Conservation (phyloP, 352 stramenopile genomes). For the Phytopythium aichiense region DNA sequence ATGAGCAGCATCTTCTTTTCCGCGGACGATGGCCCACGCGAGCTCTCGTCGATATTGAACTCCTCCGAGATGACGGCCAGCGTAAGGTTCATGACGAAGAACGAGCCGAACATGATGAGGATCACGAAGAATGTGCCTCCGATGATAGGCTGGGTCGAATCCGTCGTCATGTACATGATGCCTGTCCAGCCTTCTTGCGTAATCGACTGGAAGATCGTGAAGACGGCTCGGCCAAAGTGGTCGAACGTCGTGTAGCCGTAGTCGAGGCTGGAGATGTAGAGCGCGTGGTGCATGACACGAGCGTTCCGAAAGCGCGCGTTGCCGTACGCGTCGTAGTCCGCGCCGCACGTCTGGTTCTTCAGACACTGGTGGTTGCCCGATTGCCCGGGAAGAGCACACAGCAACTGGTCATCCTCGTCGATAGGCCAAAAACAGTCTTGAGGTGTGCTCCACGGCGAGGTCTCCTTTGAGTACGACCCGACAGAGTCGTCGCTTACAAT, state of each 20-base stretch:
- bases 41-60: conserved; percentile 74
- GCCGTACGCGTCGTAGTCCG: conserved; percentile 65
- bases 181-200: conserved; percentile 92
- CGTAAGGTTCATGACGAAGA: conserved; percentile 93
- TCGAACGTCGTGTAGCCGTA: conserved; percentile 94
- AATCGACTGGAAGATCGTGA: conserved; percentile 93
- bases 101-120: conserved; percentile 89
- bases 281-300: conserved; percentile 41
- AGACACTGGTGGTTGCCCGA: conserved; percentile 52
- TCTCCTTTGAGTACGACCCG: conserved; percentile 51
- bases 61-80: conserved; percentile 91
- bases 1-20: conserved; percentile 36
- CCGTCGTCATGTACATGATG: conserved; percentile 90
- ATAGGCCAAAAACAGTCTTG: conserved; percentile 93
- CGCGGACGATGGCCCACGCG: conserved; percentile 12
- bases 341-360: conserved; percentile 39
- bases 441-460: conserved; percentile 53
- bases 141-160: conserved; percentile 50
- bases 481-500: conserved; percentile 52
- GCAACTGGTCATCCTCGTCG: conserved; percentile 62
- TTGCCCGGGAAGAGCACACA: conserved; percentile 55
- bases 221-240: conserved; percentile 83
- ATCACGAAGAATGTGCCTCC: conserved; percentile 86
- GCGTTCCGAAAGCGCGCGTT: conserved; percentile 55
- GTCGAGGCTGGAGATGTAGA: conserved; percentile 64